Conservation (phyloP, 495 filamentous ascomycete genomes). For the Tuber melanosporum region DNA sequence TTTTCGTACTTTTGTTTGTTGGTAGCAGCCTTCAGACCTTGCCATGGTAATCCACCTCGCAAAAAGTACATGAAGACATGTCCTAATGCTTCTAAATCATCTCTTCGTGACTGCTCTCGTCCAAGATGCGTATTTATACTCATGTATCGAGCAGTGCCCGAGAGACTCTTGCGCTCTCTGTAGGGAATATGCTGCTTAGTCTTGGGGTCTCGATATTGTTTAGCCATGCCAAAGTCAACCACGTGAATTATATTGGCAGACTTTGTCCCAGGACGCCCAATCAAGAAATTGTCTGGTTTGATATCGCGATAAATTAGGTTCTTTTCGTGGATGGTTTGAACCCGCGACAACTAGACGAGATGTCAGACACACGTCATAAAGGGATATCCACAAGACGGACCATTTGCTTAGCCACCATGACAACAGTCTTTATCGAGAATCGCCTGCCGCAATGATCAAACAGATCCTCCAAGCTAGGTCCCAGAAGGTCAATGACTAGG, state of each 20-base stretch:
- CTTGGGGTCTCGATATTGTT: constrained; percentile 98
- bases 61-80: constrained; percentile 99
- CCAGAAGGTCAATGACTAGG: constrained; percentile 94
- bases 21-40: constrained; percentile 95
- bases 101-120: constrained; percentile 89
- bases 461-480: constrained; percentile 91
- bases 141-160: constrained; percentile 97
- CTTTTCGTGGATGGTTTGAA: constrained; percentile 99
- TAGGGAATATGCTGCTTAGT: constrained; percentile 99
- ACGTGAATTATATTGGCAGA: constrained; percentile 96
- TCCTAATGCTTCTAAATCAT: constrained; percentile 91
- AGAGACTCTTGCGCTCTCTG: constrained; percentile 92
- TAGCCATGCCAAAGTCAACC: constrained; percentile 99
- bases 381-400: constrained; percentile 48
- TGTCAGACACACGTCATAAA: constrained; percentile 18
- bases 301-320: constrained; percentile 99
- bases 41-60: constrained; percentile 92
- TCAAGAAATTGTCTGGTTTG: constrained; percentile 99
- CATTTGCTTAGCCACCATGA: constrained; percentile 99
- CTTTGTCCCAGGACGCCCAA: constrained; percentile 88
- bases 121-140: constrained; percentile 99
- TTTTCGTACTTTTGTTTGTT: constrained; percentile 99
- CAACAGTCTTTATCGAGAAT: constrained; percentile 94
- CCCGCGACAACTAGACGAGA: constrained; percentile 68
- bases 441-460: constrained; percentile 96